Evolutionary conservation across 2,329 filamentous ascomycete genomes (phyloP), one percentile per base, ranked within the genome.

Genomic region (Monosporascus sp.): DNA sequence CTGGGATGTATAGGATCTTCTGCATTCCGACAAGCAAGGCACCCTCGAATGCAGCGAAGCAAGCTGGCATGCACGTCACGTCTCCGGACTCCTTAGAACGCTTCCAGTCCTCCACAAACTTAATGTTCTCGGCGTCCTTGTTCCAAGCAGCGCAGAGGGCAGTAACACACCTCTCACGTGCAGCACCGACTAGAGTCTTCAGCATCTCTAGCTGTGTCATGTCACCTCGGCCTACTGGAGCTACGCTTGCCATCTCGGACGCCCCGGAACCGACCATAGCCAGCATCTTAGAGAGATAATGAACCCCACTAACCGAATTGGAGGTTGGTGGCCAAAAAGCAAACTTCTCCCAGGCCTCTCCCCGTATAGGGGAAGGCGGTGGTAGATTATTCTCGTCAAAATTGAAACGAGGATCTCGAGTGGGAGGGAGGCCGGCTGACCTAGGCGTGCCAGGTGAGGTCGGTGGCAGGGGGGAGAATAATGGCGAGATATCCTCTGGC

Each of bases 321-420:
- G 91, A 89, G 72, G 89, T 87, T 0, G 93, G 94, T 4, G 93
- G 92, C 92, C 93, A 97, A 70, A 97, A 99, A 0, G 92, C 93
- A 69, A 94, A 84, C 72, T 93, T 88, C 65, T 97, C 94, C 90
- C 91, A 97, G 0, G 86, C 75, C 62, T 96, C 90, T 6, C 92
- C 93, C 45, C 82, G 82, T 60, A 80, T 89, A 0, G 90, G 89
- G 0, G 88, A 90, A 1, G 86, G 85, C 11, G 85, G 84, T 1
- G 90, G 92, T 2, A 89, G 75, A 57, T 89, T 91, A 64, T 82
- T 87, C 0, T 83, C 78, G 64, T 96, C 90, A 54, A 96, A 83
- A 51, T 85, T 88, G 70, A 96, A 93, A 1, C 88, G 83, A 46
- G 87, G 85, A 60, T 90, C 88, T 51, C 84, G 81, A 1, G 81